Evolutionary conservation across 2,329 filamentous ascomycete genomes (phyloP).

Genomic region (Nannizzia gypsea): DNA sequence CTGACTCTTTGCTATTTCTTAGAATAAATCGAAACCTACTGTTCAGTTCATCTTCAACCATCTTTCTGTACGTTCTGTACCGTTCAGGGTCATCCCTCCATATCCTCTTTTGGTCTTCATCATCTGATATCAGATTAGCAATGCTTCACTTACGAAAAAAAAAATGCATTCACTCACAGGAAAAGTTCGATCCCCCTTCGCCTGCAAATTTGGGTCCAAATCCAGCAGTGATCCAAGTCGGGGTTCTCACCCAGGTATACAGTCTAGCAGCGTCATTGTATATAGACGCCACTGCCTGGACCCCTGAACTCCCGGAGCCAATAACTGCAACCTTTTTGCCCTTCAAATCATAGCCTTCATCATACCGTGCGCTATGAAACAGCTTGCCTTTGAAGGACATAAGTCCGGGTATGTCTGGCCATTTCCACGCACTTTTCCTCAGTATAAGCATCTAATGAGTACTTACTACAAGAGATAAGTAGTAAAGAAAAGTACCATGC

Average conservation of each 20-base stretch:
- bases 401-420: constrained; percentile 38
- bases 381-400: constrained; percentile 36
- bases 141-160: constrained; percentile 29
- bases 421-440: constrained; percentile 26
- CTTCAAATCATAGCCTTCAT: constrained; percentile 26
- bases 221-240: constrained; percentile 54
- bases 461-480: background rate
- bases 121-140: constrained; percentile 38
- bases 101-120: constrained; percentile 41
- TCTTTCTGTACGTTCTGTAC: constrained; percentile 50
- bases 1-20: constrained; percentile 14
- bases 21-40: constrained; percentile 13
- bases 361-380: constrained; percentile 36
- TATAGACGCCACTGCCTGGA: constrained; percentile 39
- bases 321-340: constrained; percentile 22
- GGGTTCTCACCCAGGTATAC: constrained; percentile 54
- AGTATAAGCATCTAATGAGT: background rate
- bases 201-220: constrained; percentile 30
- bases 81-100: constrained; percentile 47
- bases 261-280: constrained; percentile 36
- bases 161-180: constrained; percentile 5
- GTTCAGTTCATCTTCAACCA: constrained; percentile 37
- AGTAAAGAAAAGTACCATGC: constrained; percentile 2
- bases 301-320: constrained; percentile 40
- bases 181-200: constrained; percentile 11